These are phyloP conservation scores for Gastrolobium bilobum DNA, from an alignment of 306 rosid genomes.

Conservation along the genomic window DNA sequence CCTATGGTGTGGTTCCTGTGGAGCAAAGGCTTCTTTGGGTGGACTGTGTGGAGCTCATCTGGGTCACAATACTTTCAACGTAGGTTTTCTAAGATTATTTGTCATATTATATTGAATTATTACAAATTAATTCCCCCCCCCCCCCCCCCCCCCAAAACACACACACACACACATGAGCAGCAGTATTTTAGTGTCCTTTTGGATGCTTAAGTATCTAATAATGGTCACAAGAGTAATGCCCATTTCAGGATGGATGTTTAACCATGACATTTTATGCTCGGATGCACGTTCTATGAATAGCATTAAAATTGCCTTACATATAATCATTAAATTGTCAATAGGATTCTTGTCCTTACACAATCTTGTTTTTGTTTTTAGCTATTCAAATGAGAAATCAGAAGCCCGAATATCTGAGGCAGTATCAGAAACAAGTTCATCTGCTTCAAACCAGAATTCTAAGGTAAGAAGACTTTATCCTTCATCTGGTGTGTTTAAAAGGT, in stretches of 20 bases:
- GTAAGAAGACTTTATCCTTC: conserved; percentile 43
- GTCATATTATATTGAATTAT: conserved; percentile 32
- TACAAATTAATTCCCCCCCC: too few species aligned
- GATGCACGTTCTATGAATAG: conserved; percentile 24
- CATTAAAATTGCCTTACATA: conserved; percentile 6
- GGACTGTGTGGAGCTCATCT: conserved; percentile 93
- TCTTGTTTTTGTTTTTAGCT: conserved; percentile 55
- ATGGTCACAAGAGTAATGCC: conserved; percentile 21
- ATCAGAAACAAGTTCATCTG: conserved; percentile 59
- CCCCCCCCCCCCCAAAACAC: too few species aligned
- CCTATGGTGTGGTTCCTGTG: conserved; percentile 90
- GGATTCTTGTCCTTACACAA: conserved; percentile 22
- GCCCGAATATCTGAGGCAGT: conserved; percentile 57
- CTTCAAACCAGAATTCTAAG: conserved; percentile 62
- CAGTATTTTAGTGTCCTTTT: neutral
- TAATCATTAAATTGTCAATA: conserved; percentile 23
- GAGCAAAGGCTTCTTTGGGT: conserved; percentile 99
- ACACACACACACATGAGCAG: too few species aligned
- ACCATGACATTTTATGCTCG: conserved; percentile 11
- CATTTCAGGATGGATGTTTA: conserved; percentile 10
- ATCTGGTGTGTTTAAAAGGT: neutral
- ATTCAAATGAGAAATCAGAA: conserved; percentile 87
- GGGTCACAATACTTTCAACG: conserved; percentile 99
- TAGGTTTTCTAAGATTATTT: conserved; percentile 55
- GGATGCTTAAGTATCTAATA: conserved; percentile 22